Base-by-base conservation (phyloP, 306 rosid genomes). In the Albizia julibrissin region DNA sequence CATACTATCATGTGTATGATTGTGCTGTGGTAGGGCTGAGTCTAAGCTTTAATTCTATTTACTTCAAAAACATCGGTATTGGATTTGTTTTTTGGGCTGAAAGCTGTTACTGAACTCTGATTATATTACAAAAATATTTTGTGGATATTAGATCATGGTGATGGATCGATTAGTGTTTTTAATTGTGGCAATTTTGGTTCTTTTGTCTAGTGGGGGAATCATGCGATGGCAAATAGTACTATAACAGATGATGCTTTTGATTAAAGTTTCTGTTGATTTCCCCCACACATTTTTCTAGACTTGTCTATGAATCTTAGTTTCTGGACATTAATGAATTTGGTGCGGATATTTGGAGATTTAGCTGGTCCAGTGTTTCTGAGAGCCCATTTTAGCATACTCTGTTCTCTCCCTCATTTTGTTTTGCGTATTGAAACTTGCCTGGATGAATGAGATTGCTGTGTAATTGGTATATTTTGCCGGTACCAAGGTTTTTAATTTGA, bases 181-280 rank as follows among this genome's bases (percentile, higher is more conserved):
- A 5, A 5, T 49, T 4, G 64, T 7, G 27, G 64, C 13, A 5
- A 2, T 56, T n/a, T 21, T 56, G 29, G 64, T n/a, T n/a, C 24
- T 16, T 16, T 54, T 56, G 64, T 54, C 26, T 2, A 21, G 62
- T 54, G 24, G 3, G 24, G n/a, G 62, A 21, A 54, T 21, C 26
- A 54, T 54, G 61, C 22, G 10, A 18, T 54, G 61, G 18, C 26
- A 54, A 54, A 54, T 7, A 54, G 61, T 54, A 5, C 61, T 7
- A 18, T 44, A 54, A 74, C 49, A 54, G 21, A 19, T 74, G 67
- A 74, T 40, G 66, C 47, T 52, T 74, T 74, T 18, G 7, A 33
- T 74, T 54, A 5, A 54, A 54, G 61, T 54, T 54, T 22, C 78
- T 33, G 67, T 52, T 74, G 77, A 49, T 49, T 49, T 46, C 50